Base-by-base conservation (phyloP, 2,329 filamentous ascomycete species). In the Dactylellina haptotyla region DNA sequence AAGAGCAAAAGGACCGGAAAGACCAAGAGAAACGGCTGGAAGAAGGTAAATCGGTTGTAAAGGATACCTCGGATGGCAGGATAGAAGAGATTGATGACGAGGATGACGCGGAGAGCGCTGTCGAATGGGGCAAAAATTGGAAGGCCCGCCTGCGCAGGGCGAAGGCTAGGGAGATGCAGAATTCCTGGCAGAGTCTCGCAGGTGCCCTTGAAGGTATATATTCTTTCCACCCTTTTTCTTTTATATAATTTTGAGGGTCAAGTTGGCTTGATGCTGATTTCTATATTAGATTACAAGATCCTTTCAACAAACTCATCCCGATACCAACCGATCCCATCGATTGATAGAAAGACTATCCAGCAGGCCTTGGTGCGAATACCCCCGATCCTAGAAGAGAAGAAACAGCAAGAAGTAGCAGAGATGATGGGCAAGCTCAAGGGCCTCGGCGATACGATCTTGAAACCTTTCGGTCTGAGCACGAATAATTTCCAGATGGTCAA, bases 341-440 rank as follows among this genome's bases (percentile, higher is more conserved):
- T 69, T 34, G 70, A 75, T 23, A 30, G 43, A 14, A 75, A 75
- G 45, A 20, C 37, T 2, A 69, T 75, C 12, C 56, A 64, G 28
- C 43, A 56, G 10, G 70, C 70, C 4, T 32, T 75, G n/a, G 39
- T 39, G 4, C 45, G 20, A 61, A 81, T 98, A 39, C 91, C 92
- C 1, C 83, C 85, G 0, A 85, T 85, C 75, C 86, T 92, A 54
- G 91, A 94, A 76, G 86, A 86, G 16, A 93, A 93, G 0, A 92
- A 93, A 82, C 90, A 97, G 79, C 86, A 86, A 77, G 95, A 99
- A 82, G 92, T 95, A 86, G 89, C 87, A 1, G 94, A 99, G 82
- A 97, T 98, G 93, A 96, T 97, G 93, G 91, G 90, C 16, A 97
- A 98, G 83, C 82, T 99, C 78, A 97, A 96, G 80, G 88, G 90